Conservation (phyloP, 441 rosid species). For the Geranium incanum region DNA sequence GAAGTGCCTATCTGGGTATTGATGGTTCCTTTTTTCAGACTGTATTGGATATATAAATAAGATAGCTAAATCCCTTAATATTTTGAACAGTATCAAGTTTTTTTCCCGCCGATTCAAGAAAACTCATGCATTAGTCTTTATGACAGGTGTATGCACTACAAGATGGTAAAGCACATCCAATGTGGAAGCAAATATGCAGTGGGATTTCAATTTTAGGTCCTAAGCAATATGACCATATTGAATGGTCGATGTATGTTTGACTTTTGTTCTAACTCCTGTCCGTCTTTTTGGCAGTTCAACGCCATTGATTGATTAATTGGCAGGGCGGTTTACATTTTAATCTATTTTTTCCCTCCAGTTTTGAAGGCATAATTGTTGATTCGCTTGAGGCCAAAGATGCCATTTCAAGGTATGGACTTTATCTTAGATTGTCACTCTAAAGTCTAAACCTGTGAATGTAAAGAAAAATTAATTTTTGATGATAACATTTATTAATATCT, state of each 20-base stretch:
- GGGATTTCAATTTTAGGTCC: constrained; percentile 44
- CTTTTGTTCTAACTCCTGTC: constrained; percentile 13
- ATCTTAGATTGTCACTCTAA: neutral
- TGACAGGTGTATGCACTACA: constrained; percentile 66
- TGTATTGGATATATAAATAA: constrained; percentile 6
- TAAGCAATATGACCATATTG: constrained; percentile 45
- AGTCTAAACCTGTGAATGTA: neutral
- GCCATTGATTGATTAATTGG: constrained; percentile 9
- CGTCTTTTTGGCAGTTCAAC: constrained; percentile 13
- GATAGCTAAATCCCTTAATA: constrained; percentile 5
- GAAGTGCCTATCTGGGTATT: too few relatives aligned
- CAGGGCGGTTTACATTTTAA: constrained; percentile 10
- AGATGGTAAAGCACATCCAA: constrained; percentile 48
- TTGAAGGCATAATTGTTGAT: constrained; percentile 78
- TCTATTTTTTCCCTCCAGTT: constrained; percentile 40
- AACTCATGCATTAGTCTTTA: constrained; percentile 29
- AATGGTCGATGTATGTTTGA: constrained; percentile 77
- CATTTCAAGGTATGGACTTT: constrained; percentile 52
- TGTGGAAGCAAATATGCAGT: constrained; percentile 63
- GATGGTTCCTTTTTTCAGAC: constrained; percentile 8
- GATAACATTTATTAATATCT: too few relatives aligned
- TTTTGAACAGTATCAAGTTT: neutral
- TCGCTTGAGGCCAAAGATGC: constrained; percentile 78
- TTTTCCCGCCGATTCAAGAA: constrained; percentile 20
- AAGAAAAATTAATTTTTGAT: too few relatives aligned